Evolutionary conservation across 805 yeast genomes (phyloP).

Genomic region (Clavispora fructus): DNA sequence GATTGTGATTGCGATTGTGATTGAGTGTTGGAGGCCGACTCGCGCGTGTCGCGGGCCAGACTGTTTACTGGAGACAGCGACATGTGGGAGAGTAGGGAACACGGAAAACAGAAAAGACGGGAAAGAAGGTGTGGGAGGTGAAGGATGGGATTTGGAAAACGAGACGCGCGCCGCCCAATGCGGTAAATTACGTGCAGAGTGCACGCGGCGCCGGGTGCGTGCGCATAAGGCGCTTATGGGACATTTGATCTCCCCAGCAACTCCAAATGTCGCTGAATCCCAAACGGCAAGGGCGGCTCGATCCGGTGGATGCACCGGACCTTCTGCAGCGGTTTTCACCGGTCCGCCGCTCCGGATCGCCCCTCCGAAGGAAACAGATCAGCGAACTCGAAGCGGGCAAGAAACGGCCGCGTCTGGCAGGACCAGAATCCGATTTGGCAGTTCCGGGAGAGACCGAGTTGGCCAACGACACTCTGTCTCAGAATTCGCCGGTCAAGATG

Average conservation of each 20-base stretch:
- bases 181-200: conserved; percentile 1
- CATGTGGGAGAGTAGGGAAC: conserved; percentile 5
- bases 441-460: not conserved
- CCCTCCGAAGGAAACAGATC: conserved; percentile 26
- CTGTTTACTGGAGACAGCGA: conserved; percentile 17
- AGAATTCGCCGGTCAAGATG: conserved; percentile 7
- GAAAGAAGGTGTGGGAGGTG: conserved; percentile 1
- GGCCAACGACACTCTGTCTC: not conserved
- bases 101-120: not conserved
- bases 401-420: not conserved
- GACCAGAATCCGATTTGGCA: not conserved
- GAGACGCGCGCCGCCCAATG: conserved; percentile 19
- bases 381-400: conserved; percentile 21
- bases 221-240: not conserved
- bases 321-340: conserved; percentile 13
- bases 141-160: conserved; percentile 2
- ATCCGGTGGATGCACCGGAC: not conserved
- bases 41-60: conserved; percentile 9
- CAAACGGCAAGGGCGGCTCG: not conserved
- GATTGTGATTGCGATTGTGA: conserved; percentile 31
- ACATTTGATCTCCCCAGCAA: not conserved
- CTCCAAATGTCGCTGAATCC: conserved; percentile 1
- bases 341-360: conserved; percentile 31
- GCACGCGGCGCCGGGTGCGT: not conserved
- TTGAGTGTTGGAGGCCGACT: conserved; percentile 3